A percentile compares a stretch with the other conserved stretches of the same genome.
Evolutionary conservation across 495 filamentous ascomycete species (phyloP).

Genomic region (Bathelium albidoporum): DNA sequence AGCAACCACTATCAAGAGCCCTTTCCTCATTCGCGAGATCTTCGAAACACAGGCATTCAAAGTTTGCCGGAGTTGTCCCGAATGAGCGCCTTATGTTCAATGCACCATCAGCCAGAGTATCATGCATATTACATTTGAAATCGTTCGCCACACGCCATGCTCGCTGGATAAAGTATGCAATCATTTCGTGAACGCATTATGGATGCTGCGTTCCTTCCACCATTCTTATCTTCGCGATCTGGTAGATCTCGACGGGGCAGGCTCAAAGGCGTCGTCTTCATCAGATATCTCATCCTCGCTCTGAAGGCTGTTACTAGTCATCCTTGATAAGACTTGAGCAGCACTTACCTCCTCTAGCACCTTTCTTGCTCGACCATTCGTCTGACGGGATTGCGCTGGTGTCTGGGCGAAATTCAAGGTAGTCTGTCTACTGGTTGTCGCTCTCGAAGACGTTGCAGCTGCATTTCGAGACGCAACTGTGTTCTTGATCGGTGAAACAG

Average conservation of each 20-base stretch:
- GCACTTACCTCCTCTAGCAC: constrained; percentile 33
- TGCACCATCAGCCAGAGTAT: not conserved
- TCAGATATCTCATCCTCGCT: constrained; percentile 69
- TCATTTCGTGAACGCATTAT: constrained; percentile 1
- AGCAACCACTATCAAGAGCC: no score
- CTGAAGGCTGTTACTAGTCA: constrained; percentile 27
- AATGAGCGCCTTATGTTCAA: no score
- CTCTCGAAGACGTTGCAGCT: constrained; percentile 16
- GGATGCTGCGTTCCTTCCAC: not conserved
- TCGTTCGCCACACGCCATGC: not conserved
- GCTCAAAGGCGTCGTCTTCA: constrained; percentile 63
- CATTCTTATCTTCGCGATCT: constrained; percentile 12
- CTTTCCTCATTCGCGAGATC: no score
- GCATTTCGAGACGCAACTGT: constrained; percentile 18
- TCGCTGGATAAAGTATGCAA: not conserved
- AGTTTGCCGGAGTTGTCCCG: no score
- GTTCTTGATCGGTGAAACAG: constrained; percentile 28
- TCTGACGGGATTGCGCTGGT: constrained; percentile 29
- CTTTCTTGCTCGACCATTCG: constrained; percentile 28
- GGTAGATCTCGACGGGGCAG: constrained; percentile 12
- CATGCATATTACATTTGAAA: not conserved
- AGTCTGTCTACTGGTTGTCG: constrained; percentile 48
- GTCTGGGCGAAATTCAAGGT: constrained; percentile 62
- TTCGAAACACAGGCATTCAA: no score
- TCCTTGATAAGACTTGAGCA: not conserved